Base-by-base conservation (phyloP, 106 monocot genomes). In the Dendrobium huoshanense region DNA sequence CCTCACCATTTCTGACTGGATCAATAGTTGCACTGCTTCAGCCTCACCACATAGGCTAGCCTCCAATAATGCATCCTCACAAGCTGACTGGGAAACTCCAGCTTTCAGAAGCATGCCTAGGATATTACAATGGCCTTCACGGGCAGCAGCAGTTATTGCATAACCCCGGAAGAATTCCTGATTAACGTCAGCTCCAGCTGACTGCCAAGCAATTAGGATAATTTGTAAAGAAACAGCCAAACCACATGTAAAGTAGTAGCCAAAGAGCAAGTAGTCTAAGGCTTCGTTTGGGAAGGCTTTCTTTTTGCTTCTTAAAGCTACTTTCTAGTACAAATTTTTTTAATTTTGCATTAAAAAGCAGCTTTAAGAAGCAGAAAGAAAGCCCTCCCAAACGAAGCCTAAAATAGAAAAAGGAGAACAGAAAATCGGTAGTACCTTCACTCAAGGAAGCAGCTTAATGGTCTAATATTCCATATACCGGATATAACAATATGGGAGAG, bases 131-230 rank as follows among this genome's bases (percentile, higher is more conserved):
- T 89, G 82, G 43, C 91, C 85, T 85, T 85, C 88, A 37, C 89
- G 85, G n/a, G 89, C 87, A 41, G 91, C 89, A 70, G 91, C 89
- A 42, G 91, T 89, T 56, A 85, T 85, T 59, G 91, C 85, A 83
- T 85, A 91, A 20, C 91, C 91, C 4, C 82, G 84, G 67, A 89
- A 91, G 18, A 89, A 55, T 59, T 91, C 79, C 54, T 87, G 84
- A 73, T 91, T 91, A 3, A 91, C 91, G 56, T 91, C 85, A 72
- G 88, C 86, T 25, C 91, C 91, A 78, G 86, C 85, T 27, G 79
- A 83, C 90, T 90, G 81, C 59, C 73, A 73, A 58, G 1, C 56
- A 51, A 56, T 56, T 22, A 67, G 64, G 43, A 13, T 41, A 56
- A 75, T 72, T 20, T 44, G 16, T 44, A 17, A 6, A 51, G 51